phyloP scores from a whole-genome alignment of 2,329 filamentous ascomycete genomes.

The Aspergillus fructus region DNA sequence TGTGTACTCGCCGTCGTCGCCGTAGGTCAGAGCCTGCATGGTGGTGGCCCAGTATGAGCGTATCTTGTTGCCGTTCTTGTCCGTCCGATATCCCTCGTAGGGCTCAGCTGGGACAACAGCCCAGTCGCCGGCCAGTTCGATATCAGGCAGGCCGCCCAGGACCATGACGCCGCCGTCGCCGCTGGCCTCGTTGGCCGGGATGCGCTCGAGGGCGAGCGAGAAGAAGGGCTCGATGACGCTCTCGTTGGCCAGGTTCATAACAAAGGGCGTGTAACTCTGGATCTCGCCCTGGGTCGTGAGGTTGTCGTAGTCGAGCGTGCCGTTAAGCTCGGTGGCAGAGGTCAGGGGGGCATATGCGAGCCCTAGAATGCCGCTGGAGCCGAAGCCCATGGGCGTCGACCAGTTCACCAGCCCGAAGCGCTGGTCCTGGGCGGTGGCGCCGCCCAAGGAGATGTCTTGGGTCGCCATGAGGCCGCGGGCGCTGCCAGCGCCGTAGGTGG shows the following conservation, averaged over 20 bases:
- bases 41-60: slow-evolving; percentile 12
- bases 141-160: slow-evolving; percentile 20
- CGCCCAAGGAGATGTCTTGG: slow-evolving; percentile 24
- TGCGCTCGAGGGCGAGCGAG: slow-evolving; percentile 41
- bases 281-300: not conserved
- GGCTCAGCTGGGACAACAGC: slow-evolving; percentile 20
- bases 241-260: slow-evolving; percentile 7
- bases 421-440: slow-evolving; percentile 11
- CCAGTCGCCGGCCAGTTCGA: slow-evolving; percentile 8
- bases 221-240: slow-evolving; percentile 9
- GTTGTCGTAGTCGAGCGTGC: slow-evolving; percentile 1
- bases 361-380: slow-evolving; percentile 2
- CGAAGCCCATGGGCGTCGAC: slow-evolving; percentile 1
- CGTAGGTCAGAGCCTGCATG: slow-evolving; percentile 5
- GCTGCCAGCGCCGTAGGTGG: slow-evolving; percentile 26
- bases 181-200: slow-evolving; percentile 26
- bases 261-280: slow-evolving; percentile 9
- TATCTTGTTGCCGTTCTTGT: slow-evolving; percentile 13
- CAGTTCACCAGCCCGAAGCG: slow-evolving; percentile 6
- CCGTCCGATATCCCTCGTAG: slow-evolving; percentile 14
- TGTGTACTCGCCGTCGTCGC: not conserved
- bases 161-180: slow-evolving; percentile 19
- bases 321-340: not conserved
- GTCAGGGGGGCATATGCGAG: slow-evolving; percentile 9
- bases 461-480: slow-evolving; percentile 22